A percentile compares a stretch with the other conserved stretches of the same genome.
Evolutionary conservation across 1,139 yeast species (phyloP).

Genomic region (Eremothecium gossypii): DNA sequence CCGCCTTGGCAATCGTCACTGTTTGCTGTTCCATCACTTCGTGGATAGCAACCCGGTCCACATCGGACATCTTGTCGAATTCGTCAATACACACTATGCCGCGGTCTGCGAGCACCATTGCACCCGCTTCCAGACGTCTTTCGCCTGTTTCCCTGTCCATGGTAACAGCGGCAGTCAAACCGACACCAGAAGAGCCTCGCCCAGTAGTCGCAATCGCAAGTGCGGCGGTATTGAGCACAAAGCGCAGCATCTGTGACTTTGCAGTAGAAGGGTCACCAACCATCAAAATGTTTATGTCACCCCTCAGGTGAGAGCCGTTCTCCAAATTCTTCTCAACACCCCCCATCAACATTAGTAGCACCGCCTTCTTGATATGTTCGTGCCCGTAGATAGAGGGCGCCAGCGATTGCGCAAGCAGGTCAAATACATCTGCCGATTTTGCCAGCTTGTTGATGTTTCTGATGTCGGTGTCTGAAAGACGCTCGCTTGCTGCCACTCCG

Average conservation of each 20-base stretch:
- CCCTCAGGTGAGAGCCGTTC: conserved; percentile 95
- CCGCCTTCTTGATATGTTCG: conserved; percentile 84
- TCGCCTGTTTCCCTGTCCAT: conserved; percentile 96
- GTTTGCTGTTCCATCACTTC: conserved; percentile 99
- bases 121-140: conserved; percentile 95
- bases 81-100: conserved; percentile 98
- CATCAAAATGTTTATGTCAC: conserved; percentile 91
- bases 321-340: conserved; percentile 92
- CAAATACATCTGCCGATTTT: conserved; percentile 61
- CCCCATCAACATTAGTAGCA: conserved; percentile 80
- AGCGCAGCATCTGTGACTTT: conserved; percentile 87
- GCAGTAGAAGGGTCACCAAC: conserved; percentile 99
- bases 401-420: conserved; percentile 69
- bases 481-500: conserved; percentile 71
- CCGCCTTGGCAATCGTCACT: conserved; percentile 96
- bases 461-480: conserved; percentile 72
- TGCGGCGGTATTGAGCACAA: conserved; percentile 88
- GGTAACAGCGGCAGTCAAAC: conserved; percentile 98
- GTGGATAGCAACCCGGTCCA: conserved; percentile 95
- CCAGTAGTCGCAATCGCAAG: conserved; percentile 98
- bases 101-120: conserved; percentile 96
- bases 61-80: conserved; percentile 95
- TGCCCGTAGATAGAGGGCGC: conserved; percentile 97
- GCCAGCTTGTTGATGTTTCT: conserved; percentile 77
- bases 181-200: conserved; percentile 98